A percentile compares a stretch with the other conserved stretches of the same genome.
Evolutionary conservation across 2,329 filamentous ascomycete species (phyloP).

Genomic region (Penicillium olsonii): DNA sequence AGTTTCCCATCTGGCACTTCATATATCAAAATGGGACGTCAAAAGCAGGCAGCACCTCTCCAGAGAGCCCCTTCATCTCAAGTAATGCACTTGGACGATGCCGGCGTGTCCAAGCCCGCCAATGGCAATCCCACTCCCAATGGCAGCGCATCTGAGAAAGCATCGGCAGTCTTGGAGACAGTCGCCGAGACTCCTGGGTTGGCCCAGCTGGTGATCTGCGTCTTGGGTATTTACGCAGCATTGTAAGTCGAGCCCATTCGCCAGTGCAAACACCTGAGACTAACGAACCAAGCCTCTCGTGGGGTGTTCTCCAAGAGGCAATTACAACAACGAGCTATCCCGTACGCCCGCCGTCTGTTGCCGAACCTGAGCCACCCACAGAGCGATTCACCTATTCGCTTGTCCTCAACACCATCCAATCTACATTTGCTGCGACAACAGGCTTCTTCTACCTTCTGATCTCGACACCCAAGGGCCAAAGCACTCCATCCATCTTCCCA

Average conservation of each 20-base stretch:
- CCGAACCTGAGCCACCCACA: slow-evolving; percentile 38
- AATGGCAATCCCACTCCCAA: slow-evolving; percentile 33
- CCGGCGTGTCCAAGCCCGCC: slow-evolving; percentile 28
- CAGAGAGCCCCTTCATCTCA: slow-evolving; percentile 68
- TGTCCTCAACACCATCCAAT: slow-evolving; percentile 95
- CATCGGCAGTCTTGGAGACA: slow-evolving; percentile 25
- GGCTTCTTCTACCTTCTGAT: slow-evolving; percentile 77
- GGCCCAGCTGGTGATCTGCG: slow-evolving; percentile 77
- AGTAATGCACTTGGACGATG: slow-evolving; percentile 51
- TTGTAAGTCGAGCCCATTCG: slow-evolving; percentile 62
- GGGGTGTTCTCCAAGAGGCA: slow-evolving; percentile 95
- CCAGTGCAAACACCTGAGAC: not conserved
- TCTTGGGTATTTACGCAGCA: slow-evolving; percentile 93
- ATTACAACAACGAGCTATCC: slow-evolving; percentile 92
- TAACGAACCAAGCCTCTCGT: slow-evolving; percentile 68
- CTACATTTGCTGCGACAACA: slow-evolving; percentile 78
- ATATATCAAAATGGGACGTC: slow-evolving; percentile 68
- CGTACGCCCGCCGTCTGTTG: slow-evolving; percentile 52
- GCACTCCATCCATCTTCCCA: slow-evolving; percentile 66
- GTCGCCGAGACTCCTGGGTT: slow-evolving; percentile 57
- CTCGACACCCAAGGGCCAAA: slow-evolving; percentile 58
- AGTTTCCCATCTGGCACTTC: not conserved
- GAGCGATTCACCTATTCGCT: slow-evolving; percentile 91
- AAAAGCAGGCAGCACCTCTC: slow-evolving; percentile 67
- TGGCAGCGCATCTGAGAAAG: slow-evolving; percentile 22